Conservation (phyloP, 208 protist genomes). For the Acanthamoeba lenticulata region DNA sequence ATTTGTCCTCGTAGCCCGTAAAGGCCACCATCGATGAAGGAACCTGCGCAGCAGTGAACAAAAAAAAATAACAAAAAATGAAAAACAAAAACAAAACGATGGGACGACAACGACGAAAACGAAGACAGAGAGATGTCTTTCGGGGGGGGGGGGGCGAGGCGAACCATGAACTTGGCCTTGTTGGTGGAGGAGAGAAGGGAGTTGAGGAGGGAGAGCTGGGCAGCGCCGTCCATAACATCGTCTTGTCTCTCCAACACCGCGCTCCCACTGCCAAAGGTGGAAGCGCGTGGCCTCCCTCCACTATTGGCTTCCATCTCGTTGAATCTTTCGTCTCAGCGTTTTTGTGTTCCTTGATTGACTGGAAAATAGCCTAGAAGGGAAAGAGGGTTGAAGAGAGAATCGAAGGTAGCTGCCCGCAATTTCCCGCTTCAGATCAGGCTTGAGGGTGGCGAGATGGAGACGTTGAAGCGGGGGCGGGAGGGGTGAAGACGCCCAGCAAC, state of each 20-base stretch:
- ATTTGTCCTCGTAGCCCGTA: constrained; percentile 42
- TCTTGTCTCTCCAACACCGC: background rate
- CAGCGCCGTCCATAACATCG: constrained; percentile 19
- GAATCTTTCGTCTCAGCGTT: too few species aligned
- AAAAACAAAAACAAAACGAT: too few species aligned
- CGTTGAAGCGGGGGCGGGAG: too few species aligned
- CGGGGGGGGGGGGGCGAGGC: background rate
- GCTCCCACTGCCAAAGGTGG: background rate
- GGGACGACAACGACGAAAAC: background rate
- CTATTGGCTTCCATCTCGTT: background rate
- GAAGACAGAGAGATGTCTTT: background rate
- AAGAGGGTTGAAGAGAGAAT: too few species aligned
- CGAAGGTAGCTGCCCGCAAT: too few species aligned
- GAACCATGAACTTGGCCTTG: constrained; percentile 39
- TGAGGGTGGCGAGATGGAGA: too few species aligned
- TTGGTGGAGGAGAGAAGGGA: constrained; percentile 52
- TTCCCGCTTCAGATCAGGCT: too few species aligned
- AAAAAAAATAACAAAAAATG: too few species aligned
- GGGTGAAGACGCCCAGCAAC: too few species aligned
- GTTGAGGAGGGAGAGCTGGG: constrained; percentile 1
- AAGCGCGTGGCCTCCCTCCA: background rate
- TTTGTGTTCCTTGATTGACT: too few species aligned
- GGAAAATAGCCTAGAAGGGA: too few species aligned
- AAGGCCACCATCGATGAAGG: constrained; percentile 41
- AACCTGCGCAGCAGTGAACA: background rate